These are phyloP conservation scores for Daldinia bambusicola DNA, from an alignment of 495 filamentous ascomycete genomes.

Conservation along the genomic window DNA sequence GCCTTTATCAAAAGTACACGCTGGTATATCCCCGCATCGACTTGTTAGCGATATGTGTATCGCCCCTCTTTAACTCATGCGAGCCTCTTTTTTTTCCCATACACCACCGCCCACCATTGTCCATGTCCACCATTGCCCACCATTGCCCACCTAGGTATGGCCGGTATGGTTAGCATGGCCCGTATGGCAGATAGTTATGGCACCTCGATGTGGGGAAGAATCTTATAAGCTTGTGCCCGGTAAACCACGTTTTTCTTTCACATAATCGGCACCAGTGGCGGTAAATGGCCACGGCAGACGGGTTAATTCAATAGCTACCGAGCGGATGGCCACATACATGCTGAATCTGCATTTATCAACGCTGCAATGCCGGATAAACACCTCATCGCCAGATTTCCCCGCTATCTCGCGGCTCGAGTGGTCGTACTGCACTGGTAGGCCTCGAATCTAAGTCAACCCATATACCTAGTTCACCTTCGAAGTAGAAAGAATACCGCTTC, in stretches of 20 bases:
- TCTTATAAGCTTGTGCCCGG: constrained; percentile 19
- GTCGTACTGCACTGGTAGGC: neutral
- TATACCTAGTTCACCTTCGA: neutral
- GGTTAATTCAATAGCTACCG: constrained; percentile 42
- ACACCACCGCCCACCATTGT: too few species aligned
- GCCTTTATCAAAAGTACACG: constrained; percentile 1
- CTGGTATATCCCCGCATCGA: constrained; percentile 30
- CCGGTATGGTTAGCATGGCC: neutral
- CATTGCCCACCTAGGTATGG: constrained; percentile 18
- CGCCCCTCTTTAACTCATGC: constrained; percentile 21
- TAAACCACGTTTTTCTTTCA: constrained; percentile 29
- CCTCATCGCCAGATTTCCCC: constrained; percentile 40
- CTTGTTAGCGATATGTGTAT: constrained; percentile 30
- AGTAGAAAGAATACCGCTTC: neutral
- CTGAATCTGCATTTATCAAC: constrained; percentile 43
- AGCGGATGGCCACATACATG: constrained; percentile 36
- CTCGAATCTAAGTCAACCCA: neutral
- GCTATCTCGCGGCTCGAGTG: constrained; percentile 17
- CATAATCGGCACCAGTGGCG: constrained; percentile 45
- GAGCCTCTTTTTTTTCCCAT: constrained; percentile 1
- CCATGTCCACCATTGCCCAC: constrained; percentile 4
- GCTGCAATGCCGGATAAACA: constrained; percentile 48
- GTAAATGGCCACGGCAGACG: constrained; percentile 44
- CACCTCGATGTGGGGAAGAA: constrained; percentile 39
- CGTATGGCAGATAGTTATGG: constrained; percentile 14